Percentiles rank a stretch among this genome's conserved stretches.
These are phyloP conservation scores for Gomphus bonarii DNA, from an alignment of 1,284 basidiomycete species.

Conservation along the genomic window DNA sequence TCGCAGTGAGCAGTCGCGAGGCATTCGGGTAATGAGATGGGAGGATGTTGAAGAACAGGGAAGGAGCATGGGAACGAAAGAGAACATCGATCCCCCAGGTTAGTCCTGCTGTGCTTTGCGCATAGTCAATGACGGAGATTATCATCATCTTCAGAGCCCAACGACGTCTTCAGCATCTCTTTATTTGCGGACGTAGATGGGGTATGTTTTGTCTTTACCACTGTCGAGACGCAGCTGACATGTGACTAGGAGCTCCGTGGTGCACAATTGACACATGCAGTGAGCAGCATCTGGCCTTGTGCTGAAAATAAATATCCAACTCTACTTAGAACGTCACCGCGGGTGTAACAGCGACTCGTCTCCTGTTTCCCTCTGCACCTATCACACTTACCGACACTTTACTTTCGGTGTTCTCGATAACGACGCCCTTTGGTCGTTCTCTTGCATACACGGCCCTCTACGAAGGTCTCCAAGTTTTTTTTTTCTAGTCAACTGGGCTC, in stretches of 20 bases:
- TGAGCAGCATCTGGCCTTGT: slow-evolving; percentile 8
- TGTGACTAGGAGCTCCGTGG: slow-evolving; percentile 32
- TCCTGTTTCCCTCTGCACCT: slow-evolving; percentile 43
- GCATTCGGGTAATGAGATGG: slow-evolving; percentile 43
- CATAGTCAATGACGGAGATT: neutral
- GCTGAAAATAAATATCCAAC: neutral
- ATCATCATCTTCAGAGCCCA: slow-evolving; percentile 35
- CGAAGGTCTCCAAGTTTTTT: slow-evolving; percentile 33
- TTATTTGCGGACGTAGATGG: slow-evolving; percentile 48
- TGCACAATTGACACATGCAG: slow-evolving; percentile 55
- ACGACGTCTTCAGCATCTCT: slow-evolving; percentile 54
- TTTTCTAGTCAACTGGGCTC: slow-evolving; percentile 13
- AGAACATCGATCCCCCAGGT: slow-evolving; percentile 41
- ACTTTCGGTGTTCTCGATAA: slow-evolving; percentile 59
- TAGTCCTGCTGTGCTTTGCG: neutral
- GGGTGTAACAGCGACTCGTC: slow-evolving; percentile 60
- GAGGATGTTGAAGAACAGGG: slow-evolving; percentile 57
- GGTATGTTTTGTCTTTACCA: slow-evolving; percentile 14
- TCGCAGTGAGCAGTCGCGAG: slow-evolving; percentile 28
- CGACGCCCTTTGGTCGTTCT: slow-evolving; percentile 60
- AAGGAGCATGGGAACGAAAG: slow-evolving; percentile 33
- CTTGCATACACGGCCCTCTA: slow-evolving; percentile 67
- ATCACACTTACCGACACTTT: slow-evolving; percentile 62
- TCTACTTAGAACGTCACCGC: slow-evolving; percentile 54
- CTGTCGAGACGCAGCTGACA: neutral